Percentiles rank a stretch among this genome's conserved stretches.
phyloP scores from a whole-genome alignment of 176 grass and related monocot genomes.

The Ensete glaucum region DNA sequence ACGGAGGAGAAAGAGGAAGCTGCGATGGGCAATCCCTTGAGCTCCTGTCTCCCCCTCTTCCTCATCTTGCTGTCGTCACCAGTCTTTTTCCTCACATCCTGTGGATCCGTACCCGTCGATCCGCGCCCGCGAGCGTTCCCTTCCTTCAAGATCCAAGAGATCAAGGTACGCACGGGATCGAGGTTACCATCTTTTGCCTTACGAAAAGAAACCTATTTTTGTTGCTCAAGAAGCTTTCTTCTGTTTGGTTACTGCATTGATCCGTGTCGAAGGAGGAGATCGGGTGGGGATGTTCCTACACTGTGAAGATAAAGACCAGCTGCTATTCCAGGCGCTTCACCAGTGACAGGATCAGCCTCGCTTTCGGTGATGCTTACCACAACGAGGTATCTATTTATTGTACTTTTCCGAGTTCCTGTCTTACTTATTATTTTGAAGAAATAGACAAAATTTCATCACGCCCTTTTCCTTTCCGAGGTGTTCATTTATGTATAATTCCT shows the following conservation, averaged over 20 bases:
- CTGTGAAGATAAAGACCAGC: conserved; percentile 74
- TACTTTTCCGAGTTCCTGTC: too few species aligned
- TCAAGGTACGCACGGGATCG: conserved; percentile 8
- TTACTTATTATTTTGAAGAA: not conserved
- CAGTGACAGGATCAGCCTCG: conserved; percentile 51
- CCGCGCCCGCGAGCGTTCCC: conserved; percentile 22
- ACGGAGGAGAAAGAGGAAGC: too few species aligned
- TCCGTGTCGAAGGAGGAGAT: not conserved
- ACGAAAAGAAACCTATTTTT: not conserved
- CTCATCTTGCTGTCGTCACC: not conserved
- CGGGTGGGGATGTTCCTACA: conserved; percentile 41
- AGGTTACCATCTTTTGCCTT: too few species aligned
- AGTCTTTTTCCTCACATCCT: not conserved
- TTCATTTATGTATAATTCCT: not conserved
- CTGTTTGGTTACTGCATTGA: not conserved
- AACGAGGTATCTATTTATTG: conserved; percentile 38
- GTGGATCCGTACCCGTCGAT: conserved; percentile 3
- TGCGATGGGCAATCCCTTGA: not conserved
- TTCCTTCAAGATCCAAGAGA: conserved; percentile 33
- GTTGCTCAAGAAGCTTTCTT: not conserved
- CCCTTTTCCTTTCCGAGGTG: not conserved
- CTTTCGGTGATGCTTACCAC: conserved; percentile 60
- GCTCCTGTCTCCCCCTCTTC: not conserved
- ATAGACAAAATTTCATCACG: not conserved
- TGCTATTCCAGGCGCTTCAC: conserved; percentile 47